Conservation (phyloP, 345 rosid species). For the Turritis glabra region DNA sequence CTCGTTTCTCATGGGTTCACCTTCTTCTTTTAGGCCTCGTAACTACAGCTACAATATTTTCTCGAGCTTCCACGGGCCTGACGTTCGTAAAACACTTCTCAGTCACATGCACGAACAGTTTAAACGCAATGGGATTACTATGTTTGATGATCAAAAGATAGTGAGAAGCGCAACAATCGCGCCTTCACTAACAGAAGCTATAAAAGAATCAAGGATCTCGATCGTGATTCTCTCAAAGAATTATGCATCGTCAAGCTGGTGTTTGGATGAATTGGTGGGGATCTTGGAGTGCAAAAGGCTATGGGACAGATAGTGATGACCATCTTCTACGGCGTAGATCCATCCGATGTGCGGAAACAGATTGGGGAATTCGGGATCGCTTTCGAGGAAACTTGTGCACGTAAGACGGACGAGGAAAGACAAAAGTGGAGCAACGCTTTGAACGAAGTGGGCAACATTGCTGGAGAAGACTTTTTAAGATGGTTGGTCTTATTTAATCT, state of each 20-base stretch:
- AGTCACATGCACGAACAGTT: not conserved
- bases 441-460: not conserved
- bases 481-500: not conserved
- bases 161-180: not conserved
- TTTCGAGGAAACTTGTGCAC: not conserved
- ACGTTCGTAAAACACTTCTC: not conserved
- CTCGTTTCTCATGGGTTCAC: not conserved
- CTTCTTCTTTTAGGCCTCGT: not conserved
- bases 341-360: conserved; percentile 17
- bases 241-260: conserved; percentile 23
- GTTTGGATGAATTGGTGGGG: conserved; percentile 27
- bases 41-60: not conserved
- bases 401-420: not conserved
- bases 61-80: not conserved
- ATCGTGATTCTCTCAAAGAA: conserved; percentile 12
- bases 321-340: conserved; percentile 15
- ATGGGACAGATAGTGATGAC: conserved; percentile 11
- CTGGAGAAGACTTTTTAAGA: conserved; percentile 3
- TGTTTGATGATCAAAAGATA: not conserved
- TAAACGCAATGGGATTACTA: not conserved
- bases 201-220: conserved; percentile 1
- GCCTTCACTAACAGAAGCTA: not conserved
- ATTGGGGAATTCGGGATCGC: conserved; percentile 4
- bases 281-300: not conserved
- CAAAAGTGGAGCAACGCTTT: not conserved